Evolutionary conservation across 2,329 filamentous ascomycete genomes (phyloP), one percentile per base, ranked within the genome.

Genomic region (Alternaria metachromatica): DNA sequence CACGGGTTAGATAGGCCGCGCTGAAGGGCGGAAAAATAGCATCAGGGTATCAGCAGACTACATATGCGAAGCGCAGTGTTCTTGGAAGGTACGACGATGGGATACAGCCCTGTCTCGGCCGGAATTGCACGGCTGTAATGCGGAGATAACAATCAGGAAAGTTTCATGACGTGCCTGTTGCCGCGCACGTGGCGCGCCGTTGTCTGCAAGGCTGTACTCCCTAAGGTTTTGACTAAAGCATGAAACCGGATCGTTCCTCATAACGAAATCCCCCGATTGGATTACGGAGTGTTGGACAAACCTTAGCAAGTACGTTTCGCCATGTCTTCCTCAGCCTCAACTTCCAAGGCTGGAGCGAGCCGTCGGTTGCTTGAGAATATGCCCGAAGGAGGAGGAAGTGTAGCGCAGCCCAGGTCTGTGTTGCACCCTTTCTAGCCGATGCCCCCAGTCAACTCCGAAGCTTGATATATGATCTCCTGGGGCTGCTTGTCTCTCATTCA

Each of bases 161-260:
- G 44, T 60, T 67, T 63, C 59, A 58, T 67, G 65, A 58, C 62
- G 62, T 62, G 59, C 59, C 62, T 56, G 45, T 26, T 18, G 13
- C n/a, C 20, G 28, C 43, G 20, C 45, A 33, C 15, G 28, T 58
- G 30, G 33, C 25, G 48, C 30, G 48, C 55, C 41, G 23, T n/a
- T 61, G 62, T 58, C 46, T 41, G 9, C 37, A 41, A 41, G 37
- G 37, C 37, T 64, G 50, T 53, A 18, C 37, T 51, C 50, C 23
- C 44, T 33, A 49, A 50, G 54, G 28, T 37, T 37, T 57, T 28
- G 55, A 54, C 54, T 53, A 55, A 55, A 53, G 55, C 60, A 50
- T 20, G 18, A 37, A 21, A 53, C 49, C 26, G 18, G 18, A 21
- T 25, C 49, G 12, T 37, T 53, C 33, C 37, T 53, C 33, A 53